Conservation (phyloP, 2,329 filamentous ascomycete genomes). For the Lachnum nothofagi region DNA sequence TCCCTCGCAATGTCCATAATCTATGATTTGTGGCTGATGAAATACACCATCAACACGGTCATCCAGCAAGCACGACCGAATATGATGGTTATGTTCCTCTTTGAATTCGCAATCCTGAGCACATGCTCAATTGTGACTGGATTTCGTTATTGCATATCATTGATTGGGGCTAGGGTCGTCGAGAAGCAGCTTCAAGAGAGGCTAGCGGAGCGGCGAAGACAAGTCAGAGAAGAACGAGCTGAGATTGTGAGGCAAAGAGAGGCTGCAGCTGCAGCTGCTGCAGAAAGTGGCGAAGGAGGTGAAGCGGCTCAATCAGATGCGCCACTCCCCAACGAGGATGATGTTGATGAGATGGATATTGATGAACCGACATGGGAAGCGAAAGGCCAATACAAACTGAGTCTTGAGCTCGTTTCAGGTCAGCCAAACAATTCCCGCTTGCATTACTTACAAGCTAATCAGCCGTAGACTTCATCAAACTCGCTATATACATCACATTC, state of each 20-base stretch:
- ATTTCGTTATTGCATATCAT: slow-evolving; percentile 70
- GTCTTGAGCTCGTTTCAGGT: slow-evolving; percentile 78
- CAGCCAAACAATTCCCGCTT: slow-evolving; percentile 31
- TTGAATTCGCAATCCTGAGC: slow-evolving; percentile 86
- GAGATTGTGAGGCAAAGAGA: slow-evolving; percentile 40
- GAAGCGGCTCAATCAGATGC: slow-evolving; percentile 30
- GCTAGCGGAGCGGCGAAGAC: slow-evolving; percentile 61
- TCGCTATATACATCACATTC: slow-evolving; percentile 83
- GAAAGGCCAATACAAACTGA: slow-evolving; percentile 89
- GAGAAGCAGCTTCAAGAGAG: slow-evolving; percentile 67
- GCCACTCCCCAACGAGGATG: slow-evolving; percentile 60
- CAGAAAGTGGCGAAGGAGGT: slow-evolving; percentile 38
- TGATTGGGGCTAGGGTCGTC: slow-evolving; percentile 72
- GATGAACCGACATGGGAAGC: slow-evolving; percentile 95
- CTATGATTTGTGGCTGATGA: slow-evolving; percentile 76
- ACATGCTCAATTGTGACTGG: slow-evolving; percentile 76
- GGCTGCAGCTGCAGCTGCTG: slow-evolving; percentile 37
- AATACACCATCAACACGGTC: slow-evolving; percentile 76
- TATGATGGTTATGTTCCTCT: slow-evolving; percentile 99
- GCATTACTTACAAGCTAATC: slow-evolving; percentile 8
- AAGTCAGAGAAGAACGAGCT: slow-evolving; percentile 57
- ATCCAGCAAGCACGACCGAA: slow-evolving; percentile 84
- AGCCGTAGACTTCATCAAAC: slow-evolving; percentile 76
- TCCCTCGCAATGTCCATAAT: slow-evolving; percentile 73
- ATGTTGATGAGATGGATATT: slow-evolving; percentile 87